Percentiles rank a stretch among this genome's conserved stretches.
phyloP scores from a whole-genome alignment of 768 basidiomycete species.

The Pulveroboletus ravenelii region DNA sequence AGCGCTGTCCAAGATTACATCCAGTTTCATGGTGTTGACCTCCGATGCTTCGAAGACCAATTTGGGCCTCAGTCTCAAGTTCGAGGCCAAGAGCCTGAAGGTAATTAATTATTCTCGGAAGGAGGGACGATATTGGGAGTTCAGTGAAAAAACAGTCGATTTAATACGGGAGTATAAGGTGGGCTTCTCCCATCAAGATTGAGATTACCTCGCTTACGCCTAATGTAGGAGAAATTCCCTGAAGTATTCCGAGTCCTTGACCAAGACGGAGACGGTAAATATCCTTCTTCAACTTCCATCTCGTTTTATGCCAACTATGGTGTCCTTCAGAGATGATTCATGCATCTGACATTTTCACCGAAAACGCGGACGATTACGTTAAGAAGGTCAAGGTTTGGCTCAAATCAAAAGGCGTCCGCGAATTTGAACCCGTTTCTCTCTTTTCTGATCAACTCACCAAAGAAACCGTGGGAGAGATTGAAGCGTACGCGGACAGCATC shows the following conservation, averaged over 20 bases:
- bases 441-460: slow-evolving; percentile 90
- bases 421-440: slow-evolving; percentile 89
- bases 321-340: slow-evolving; percentile 63
- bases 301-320: not conserved
- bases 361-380: slow-evolving; percentile 64
- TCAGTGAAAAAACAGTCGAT: slow-evolving; percentile 78
- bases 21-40: slow-evolving; percentile 85
- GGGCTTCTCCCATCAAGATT: not conserved
- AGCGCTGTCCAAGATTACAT: slow-evolving; percentile 85
- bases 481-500: slow-evolving; percentile 67
- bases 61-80: slow-evolving; percentile 91
- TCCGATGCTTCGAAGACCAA: slow-evolving; percentile 79
- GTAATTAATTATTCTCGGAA: slow-evolving; percentile 91
- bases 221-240: slow-evolving; percentile 65
- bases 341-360: slow-evolving; percentile 52
- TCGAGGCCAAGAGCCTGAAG: slow-evolving; percentile 89
- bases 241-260: slow-evolving; percentile 77
- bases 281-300: not conserved
- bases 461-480: slow-evolving; percentile 79
- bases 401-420: slow-evolving; percentile 76
- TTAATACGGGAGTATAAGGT: slow-evolving; percentile 85
- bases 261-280: slow-evolving; percentile 60
- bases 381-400: slow-evolving; percentile 84
- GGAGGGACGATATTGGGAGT: slow-evolving; percentile 85
- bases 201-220: not conserved